phyloP scores from a whole-genome alignment of 1,284 basidiomycete species.

The Ceratobasidium sp. region DNA sequence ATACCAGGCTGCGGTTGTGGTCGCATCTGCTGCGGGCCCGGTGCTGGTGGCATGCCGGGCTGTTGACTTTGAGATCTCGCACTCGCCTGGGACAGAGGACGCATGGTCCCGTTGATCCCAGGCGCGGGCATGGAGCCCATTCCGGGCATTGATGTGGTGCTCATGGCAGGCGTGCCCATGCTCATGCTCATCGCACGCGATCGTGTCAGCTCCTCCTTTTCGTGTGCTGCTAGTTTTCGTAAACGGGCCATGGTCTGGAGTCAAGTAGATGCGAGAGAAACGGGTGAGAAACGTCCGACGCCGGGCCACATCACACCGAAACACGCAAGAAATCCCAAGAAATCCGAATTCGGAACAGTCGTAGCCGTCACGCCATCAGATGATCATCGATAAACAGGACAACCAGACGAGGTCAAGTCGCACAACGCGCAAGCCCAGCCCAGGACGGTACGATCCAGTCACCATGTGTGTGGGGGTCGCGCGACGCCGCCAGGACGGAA shows the following conservation, averaged over 20 bases:
- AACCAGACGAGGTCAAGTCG: not conserved
- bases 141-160: constrained; percentile 16
- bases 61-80: constrained; percentile 14
- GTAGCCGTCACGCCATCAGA: constrained; percentile 1
- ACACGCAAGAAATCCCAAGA: constrained; percentile 7
- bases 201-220: constrained; percentile 30
- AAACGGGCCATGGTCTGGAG: constrained; percentile 29
- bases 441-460: not conserved
- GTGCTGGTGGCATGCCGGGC: constrained; percentile 14
- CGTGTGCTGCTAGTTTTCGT: constrained; percentile 29
- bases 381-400: constrained; percentile 19
- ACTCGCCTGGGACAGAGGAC: constrained; percentile 12
- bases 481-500: not conserved
- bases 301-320: too few species aligned
- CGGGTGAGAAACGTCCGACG: too few species aligned
- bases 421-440: not conserved
- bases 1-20: constrained; percentile 9
- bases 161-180: constrained; percentile 18
- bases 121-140: not conserved
- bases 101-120: constrained; percentile 2
- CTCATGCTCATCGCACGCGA: constrained; percentile 25
- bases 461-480: not conserved
- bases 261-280: too few species aligned
- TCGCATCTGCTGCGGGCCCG: constrained; percentile 10
- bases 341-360: constrained; percentile 18